Conservation (phyloP, 345 rosid species). For the Dipteronia sinensis region DNA sequence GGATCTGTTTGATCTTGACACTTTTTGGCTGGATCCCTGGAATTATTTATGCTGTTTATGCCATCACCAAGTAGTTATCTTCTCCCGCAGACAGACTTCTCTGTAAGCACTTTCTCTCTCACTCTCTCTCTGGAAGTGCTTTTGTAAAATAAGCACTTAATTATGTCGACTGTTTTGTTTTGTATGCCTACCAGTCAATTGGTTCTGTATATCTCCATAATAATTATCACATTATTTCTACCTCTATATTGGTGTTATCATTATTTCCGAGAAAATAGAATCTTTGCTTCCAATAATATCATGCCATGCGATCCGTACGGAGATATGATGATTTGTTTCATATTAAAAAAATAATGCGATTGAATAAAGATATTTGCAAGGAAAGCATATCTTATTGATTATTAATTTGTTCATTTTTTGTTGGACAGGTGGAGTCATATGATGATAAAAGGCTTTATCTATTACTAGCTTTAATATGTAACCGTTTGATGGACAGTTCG, state of each 20-base stretch:
- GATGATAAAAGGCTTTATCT: not conserved
- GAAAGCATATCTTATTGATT: not conserved
- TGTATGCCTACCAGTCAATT: not conserved
- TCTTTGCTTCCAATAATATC: no score
- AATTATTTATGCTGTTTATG: conserved; percentile 72
- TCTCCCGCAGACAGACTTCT: not conserved
- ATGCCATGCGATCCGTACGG: no score
- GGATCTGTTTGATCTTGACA: conserved; percentile 85
- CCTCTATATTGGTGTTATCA: no score
- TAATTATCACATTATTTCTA: no score
- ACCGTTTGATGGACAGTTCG: not conserved
- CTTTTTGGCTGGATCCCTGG: conserved; percentile 78
- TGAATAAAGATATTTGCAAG: not conserved
- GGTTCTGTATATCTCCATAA: no score
- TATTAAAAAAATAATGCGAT: no score
- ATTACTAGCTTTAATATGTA: not conserved
- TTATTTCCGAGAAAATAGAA: no score
- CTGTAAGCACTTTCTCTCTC: conserved; percentile 5
- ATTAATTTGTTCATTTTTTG: not conserved
- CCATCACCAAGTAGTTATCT: conserved; percentile 49
- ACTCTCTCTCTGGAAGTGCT: not conserved
- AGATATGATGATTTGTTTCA: not conserved
- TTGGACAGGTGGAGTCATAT: conserved; percentile 22
- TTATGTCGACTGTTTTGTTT: no score
- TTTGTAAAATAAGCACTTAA: not conserved